Evolutionary conservation across 352 stramenopile species (phyloP), one percentile per base, ranked within the genome.

Genomic region (Phytophthora vignae): DNA sequence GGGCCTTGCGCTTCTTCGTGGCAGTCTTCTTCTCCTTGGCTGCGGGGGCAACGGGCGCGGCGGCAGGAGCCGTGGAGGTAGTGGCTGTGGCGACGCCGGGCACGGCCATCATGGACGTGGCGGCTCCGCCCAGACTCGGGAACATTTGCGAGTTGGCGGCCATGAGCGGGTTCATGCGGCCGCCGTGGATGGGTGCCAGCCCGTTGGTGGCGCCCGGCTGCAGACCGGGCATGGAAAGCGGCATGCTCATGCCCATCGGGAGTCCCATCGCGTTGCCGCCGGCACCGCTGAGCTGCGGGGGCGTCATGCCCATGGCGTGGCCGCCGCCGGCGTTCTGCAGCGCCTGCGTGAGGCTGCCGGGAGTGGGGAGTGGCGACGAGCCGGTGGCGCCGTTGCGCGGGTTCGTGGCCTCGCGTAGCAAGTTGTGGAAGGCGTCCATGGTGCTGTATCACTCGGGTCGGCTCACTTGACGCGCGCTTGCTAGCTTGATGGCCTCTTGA

Each of bases 371-470:
- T 2, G 74, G 60, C 3, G 74, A 78, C 10, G 69, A 72, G 8
- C 66, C 55, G 3, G 69, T 42, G 10, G 44, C 29, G 62, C 52
- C 60, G 60, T 80, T 85, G 71, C 84, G 87, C 53, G 87, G 75
- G 73, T 82, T 87, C 12, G 81, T 77, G 11, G 86, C 83, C 62
- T 94, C 85, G 33, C 85, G 84, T 50, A 94, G 75, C 31, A 94
- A 69, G 69, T 94, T 94, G 64, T 94, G 84, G 72, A 94, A 92
- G 49, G 80, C 80, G 70, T 94, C 85, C 87, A 94, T 94, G 52
- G 67, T 71, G 52, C 14, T 48, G 14, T 17, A 14, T n/a, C 17
- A 17, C 14, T 48, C 14, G 40, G 12, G 36, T 27, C 29, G 56
- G 49, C 50, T 75, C 55, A 55, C 49, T 64, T 58, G 57, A 52